Base-by-base conservation (phyloP, 1,284 basidiomycete species). In the Puccinia coronata region DNA sequence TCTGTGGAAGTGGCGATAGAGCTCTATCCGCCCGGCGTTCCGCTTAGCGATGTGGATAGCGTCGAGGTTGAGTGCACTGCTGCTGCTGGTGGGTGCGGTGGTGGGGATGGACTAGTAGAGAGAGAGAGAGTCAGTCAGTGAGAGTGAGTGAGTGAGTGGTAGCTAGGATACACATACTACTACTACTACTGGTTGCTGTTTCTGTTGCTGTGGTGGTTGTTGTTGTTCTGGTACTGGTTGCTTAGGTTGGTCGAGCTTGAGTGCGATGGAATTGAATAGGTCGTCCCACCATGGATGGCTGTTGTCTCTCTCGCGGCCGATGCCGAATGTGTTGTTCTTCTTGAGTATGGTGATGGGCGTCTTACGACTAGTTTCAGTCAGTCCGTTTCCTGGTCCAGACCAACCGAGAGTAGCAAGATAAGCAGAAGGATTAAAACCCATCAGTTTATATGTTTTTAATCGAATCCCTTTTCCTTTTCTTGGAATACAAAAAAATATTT, bases 221-320 rank as follows among this genome's bases (percentile, higher is more conserved):
- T 28, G 28, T 34, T n/a, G 57, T 47, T 63, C 12, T 47, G 18
- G 6, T 41, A 8, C 4, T 47, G 41, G 16, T 39, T 61, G 36
- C 36, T 43, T 69, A 12, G 51, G 57, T 69, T 55, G 9, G 14
- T n/a, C 51, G 12, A 80, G 72, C 61, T 83, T 83, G 53, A 72
- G 69, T 9, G 82, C 76, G 20, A 83, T 81, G 49, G 76, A 63
- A 41, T 43, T 57, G 59, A 83, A 83, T 31, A 83, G 82, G 74
- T 83, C 81, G 59, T 83, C 83, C 83, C 83, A 83, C 83, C 83
- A 83, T 5, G 82, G 72, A 51, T 83, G 82, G 25, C 81, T 81
- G 61, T 71, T 81, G 53, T 83, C 83, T 12, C 83, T 72, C 47
- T 83, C 82, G 59, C 82, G 82, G 36, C 83, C 83, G n/a, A 83